Evolutionary conservation across 2,329 filamentous ascomycete species (phyloP).

Genomic region (Xylaria sp.): DNA sequence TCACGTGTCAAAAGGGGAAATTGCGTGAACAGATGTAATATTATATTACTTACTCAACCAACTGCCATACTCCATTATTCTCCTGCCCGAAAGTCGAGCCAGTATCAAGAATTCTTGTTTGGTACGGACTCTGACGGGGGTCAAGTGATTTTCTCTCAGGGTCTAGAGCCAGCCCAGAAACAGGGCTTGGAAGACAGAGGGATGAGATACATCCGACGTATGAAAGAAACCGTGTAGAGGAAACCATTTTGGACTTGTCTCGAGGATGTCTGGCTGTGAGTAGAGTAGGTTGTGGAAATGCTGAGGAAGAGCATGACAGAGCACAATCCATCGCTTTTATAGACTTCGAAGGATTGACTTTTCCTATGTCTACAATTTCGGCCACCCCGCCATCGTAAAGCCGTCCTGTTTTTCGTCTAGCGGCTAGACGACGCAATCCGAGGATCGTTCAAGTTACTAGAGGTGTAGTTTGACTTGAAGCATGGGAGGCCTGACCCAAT

Average conservation of each 20-base stretch:
- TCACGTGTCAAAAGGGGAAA: too few species aligned
- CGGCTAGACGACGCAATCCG: neutral
- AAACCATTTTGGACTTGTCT: constrained; percentile 1
- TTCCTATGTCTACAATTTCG: neutral
- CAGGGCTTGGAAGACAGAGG: neutral
- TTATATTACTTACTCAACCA: constrained; percentile 27
- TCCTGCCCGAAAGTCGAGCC: constrained; percentile 25
- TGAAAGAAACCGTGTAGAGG: constrained; percentile 2
- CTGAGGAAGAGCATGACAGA: neutral
- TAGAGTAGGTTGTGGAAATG: neutral
- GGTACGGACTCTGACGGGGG: constrained; percentile 13
- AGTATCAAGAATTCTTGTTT: constrained; percentile 17
- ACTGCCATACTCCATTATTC: constrained; percentile 30
- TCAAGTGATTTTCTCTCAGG: neutral
- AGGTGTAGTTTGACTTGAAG: too few species aligned
- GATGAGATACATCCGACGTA: constrained; percentile 12
- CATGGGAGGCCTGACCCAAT: neutral
- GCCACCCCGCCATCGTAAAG: neutral
- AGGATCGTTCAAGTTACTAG: neutral
- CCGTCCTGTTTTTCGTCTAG: neutral
- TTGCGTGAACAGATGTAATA: neutral
- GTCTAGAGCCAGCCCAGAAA: neutral
- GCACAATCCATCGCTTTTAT: neutral
- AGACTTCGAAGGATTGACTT: neutral
- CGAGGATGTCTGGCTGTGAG: neutral